These are phyloP conservation scores for Eudorina sp. DNA, from an alignment of 139 green algal species.

Conservation along the genomic window DNA sequence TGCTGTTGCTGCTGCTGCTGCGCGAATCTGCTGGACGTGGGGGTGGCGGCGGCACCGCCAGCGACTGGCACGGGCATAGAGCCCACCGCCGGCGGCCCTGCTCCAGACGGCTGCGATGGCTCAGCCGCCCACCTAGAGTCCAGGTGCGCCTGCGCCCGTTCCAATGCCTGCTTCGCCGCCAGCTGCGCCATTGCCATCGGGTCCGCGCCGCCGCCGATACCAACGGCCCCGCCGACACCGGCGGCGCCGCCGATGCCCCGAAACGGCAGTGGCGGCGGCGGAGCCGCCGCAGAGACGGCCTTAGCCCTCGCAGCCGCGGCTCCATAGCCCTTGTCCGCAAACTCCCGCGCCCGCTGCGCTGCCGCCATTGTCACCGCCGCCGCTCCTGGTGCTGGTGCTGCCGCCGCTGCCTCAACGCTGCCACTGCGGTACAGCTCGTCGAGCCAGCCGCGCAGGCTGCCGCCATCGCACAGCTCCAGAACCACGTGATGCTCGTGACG, in stretches of 20 bases:
- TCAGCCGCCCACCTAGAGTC: not conserved
- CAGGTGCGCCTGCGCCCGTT: not conserved
- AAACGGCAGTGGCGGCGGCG: not conserved
- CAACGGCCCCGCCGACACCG: no score
- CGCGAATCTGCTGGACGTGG: no score
- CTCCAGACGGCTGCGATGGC: not conserved
- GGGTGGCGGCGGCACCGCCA: no score
- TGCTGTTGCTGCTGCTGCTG: not conserved
- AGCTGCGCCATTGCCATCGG: not conserved
- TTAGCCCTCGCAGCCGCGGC: no score
- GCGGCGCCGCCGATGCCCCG: not conserved
- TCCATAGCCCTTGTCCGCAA: no score
- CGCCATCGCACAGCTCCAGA: conserved; percentile 46
- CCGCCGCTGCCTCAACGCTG: not conserved
- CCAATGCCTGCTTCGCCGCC: not conserved
- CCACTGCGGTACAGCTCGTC: not conserved
- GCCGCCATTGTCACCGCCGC: not conserved
- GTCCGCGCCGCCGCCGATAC: not conserved
- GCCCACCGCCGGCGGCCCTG: not conserved
- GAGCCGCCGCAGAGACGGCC: no score
- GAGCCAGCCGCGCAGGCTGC: conserved; percentile 31
- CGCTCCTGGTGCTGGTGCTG: no score
- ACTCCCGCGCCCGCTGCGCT: not conserved
- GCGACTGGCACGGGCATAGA: no score
- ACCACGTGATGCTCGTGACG: conserved; percentile 46